phyloP scores from a whole-genome alignment of 345 rosid genomes.

The Euphorbia peplus region DNA sequence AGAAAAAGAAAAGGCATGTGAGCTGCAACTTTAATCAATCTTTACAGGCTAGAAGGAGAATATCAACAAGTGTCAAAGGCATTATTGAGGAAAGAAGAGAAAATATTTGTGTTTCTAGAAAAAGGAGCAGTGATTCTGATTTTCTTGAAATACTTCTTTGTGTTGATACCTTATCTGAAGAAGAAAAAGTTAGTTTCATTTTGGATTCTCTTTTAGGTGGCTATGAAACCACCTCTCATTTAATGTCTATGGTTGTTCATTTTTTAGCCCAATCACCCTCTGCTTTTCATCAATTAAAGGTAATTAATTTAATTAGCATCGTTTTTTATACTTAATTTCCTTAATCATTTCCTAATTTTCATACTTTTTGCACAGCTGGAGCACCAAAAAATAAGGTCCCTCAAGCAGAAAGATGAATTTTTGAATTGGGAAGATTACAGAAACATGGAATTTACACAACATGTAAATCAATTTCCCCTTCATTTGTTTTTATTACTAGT shows the following conservation, averaged over 20 bases:
- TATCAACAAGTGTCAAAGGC: constrained; percentile 48
- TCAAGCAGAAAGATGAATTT: constrained; percentile 35
- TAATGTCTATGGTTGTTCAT: constrained; percentile 45
- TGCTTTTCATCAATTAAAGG: constrained; percentile 45
- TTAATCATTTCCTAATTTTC: background rate
- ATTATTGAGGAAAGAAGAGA: constrained; percentile 42
- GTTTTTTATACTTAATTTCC: background rate
- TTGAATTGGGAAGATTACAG: constrained; percentile 55
- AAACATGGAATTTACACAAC: constrained; percentile 49
- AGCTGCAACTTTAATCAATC: constrained; percentile 26
- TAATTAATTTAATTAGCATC: constrained; percentile 4
- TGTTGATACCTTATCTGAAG: constrained; percentile 51
- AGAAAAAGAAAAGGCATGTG: constrained; percentile 36
- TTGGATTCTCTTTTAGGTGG: constrained; percentile 59
- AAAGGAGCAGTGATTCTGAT: constrained; percentile 36
- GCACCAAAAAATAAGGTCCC: constrained; percentile 38
- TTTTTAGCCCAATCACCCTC: constrained; percentile 37
- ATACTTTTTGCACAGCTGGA: constrained; percentile 26
- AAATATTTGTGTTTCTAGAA: background rate
- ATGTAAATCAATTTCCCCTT: constrained; percentile 26
- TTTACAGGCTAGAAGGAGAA: constrained; percentile 59
- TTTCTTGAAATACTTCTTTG: constrained; percentile 43
- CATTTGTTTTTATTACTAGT: background rate
- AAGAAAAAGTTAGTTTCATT: constrained; percentile 54
- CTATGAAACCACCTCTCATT: constrained; percentile 54